Conservation (phyloP, 108 stramenopile species). For the Epithemia pelagica region DNA sequence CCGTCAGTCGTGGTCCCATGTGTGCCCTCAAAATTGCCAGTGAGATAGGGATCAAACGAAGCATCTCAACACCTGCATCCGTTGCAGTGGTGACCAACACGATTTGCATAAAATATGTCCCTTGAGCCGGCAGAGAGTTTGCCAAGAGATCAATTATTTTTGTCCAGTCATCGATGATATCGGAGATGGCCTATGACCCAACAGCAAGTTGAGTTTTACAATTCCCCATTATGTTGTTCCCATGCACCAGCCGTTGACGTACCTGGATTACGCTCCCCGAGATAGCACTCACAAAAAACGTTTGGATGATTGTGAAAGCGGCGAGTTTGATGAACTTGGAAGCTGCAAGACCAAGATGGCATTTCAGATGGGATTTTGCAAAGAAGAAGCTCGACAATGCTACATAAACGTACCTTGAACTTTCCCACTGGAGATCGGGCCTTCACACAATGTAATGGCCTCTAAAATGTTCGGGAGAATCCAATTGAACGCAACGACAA, state of each 20-base stretch:
- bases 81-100: constrained; percentile 46
- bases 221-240: too few relatives aligned
- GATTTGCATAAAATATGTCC: constrained; percentile 38
- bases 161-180: constrained; percentile 10
- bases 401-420: constrained; percentile 5
- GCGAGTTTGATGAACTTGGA: constrained; percentile 53
- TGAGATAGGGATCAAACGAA: constrained; percentile 36
- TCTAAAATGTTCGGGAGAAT: constrained; percentile 30
- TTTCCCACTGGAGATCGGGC: constrained; percentile 27
- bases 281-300: constrained; percentile 34
- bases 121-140: constrained; percentile 28
- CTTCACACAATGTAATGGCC: constrained; percentile 26
- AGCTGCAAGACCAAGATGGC: too few relatives aligned
- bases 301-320: constrained; percentile 50
- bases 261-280: not conserved
- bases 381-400: too few relatives aligned
- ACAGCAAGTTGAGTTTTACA: too few relatives aligned
- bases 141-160: constrained; percentile 31
- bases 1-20: constrained; percentile 51
- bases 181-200: constrained; percentile 4
- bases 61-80: constrained; percentile 39
- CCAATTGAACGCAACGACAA: constrained; percentile 27
- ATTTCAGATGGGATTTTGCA: too few relatives aligned
- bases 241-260: too few relatives aligned
- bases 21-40: constrained; percentile 28